A percentile compares a stretch with the other conserved stretches of the same genome.
Evolutionary conservation across 2,329 filamentous ascomycete genomes (phyloP).

Genomic region (Graphiopsis chlorocephala): DNA sequence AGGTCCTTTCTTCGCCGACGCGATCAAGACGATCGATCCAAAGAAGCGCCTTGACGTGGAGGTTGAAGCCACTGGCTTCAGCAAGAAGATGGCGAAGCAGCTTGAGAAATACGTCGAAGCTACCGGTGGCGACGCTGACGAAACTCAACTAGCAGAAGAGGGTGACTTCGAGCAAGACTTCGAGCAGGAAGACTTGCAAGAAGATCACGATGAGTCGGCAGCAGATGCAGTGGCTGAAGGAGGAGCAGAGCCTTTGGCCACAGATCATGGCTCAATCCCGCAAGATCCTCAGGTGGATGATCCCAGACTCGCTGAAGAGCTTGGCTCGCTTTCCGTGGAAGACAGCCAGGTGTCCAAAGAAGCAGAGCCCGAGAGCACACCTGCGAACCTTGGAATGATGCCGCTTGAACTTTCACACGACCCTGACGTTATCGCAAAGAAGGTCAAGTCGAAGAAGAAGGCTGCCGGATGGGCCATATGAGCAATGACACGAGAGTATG

Average conservation of each 20-base stretch:
- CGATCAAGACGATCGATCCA: slow-evolving; percentile 68
- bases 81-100: slow-evolving; percentile 94
- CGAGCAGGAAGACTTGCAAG: slow-evolving; percentile 38
- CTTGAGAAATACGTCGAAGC: slow-evolving; percentile 78
- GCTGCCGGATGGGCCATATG: slow-evolving; percentile 38
- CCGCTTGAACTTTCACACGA: slow-evolving; percentile 32
- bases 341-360: slow-evolving; percentile 21
- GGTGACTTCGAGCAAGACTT: slow-evolving; percentile 33
- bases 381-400: slow-evolving; percentile 25
- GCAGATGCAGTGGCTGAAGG: slow-evolving; percentile 16
- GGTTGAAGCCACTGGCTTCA: slow-evolving; percentile 91
- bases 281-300: slow-evolving; percentile 22
- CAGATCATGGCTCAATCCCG: slow-evolving; percentile 15
- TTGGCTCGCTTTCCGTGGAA: slow-evolving; percentile 23
- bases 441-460: slow-evolving; percentile 36
- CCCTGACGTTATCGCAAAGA: slow-evolving; percentile 29
- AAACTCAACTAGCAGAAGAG: slow-evolving; percentile 30
- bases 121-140: slow-evolving; percentile 51
- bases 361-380: slow-evolving; percentile 21
- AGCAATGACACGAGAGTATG: slow-evolving; percentile 16
- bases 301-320: slow-evolving; percentile 25
- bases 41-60: slow-evolving; percentile 77
- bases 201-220: slow-evolving; percentile 33
- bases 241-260: slow-evolving; percentile 16
- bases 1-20: slow-evolving; percentile 82